Percentiles rank a stretch among this genome's conserved stretches.
These are phyloP conservation scores for Lactarius psammicola DNA, from an alignment of 768 basidiomycete genomes.

Conservation along the genomic window DNA sequence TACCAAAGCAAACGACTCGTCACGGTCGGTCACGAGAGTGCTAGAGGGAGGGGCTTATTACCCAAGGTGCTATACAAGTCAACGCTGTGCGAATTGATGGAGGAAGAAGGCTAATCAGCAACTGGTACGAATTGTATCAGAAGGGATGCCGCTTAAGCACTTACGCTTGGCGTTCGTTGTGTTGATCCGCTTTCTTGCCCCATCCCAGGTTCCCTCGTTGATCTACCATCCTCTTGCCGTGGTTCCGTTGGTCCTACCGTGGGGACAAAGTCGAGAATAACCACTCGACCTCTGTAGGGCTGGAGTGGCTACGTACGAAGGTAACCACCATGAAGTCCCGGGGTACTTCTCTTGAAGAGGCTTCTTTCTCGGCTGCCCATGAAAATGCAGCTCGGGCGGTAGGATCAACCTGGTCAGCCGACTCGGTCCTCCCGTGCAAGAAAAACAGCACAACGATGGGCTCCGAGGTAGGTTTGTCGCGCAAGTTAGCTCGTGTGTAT, in stretches of 20 bases:
- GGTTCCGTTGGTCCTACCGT: conserved; percentile 52
- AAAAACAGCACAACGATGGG: conserved; percentile 44
- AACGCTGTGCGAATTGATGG: conserved; percentile 29
- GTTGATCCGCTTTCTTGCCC: conserved; percentile 34
- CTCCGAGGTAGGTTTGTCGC: neutral
- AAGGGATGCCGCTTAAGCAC: conserved; percentile 20
- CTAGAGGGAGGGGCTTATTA: conserved; percentile 30
- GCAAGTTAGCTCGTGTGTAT: conserved; percentile 29
- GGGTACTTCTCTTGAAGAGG: conserved; percentile 26
- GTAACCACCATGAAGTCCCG: conserved; percentile 49
- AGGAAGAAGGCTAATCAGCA: conserved; percentile 24
- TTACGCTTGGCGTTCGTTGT: conserved; percentile 48
- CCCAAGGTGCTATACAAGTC: conserved; percentile 53
- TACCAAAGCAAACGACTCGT: conserved; percentile 27
- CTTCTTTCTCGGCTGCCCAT: conserved; percentile 29
- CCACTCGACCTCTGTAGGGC: neutral
- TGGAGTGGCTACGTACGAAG: conserved; percentile 39
- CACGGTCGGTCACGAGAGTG: neutral
- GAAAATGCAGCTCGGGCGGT: conserved; percentile 39
- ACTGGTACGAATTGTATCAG: neutral
- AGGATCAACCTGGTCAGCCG: conserved; percentile 35
- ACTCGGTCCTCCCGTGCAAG: conserved; percentile 47
- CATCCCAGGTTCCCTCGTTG: conserved; percentile 41
- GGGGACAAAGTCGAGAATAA: neutral
- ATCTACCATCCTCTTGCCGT: conserved; percentile 44